phyloP scores from a whole-genome alignment of 495 filamentous ascomycete species.

The Aspergillus cavernicola region DNA sequence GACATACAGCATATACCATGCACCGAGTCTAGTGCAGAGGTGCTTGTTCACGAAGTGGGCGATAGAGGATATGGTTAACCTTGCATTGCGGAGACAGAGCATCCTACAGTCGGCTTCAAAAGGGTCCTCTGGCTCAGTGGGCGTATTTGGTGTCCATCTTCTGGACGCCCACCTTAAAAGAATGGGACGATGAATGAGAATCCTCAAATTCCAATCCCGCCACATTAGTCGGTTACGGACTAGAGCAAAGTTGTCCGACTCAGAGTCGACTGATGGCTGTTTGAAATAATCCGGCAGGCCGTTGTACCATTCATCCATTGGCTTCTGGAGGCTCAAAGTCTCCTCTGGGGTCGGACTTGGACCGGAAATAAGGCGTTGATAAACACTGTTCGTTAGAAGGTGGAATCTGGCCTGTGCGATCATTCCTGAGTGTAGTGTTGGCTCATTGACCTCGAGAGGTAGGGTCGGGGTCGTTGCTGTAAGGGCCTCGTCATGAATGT shows the following conservation, averaged over 20 bases:
- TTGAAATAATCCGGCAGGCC: slow-evolving; percentile 44
- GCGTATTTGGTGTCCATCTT: slow-evolving; percentile 36
- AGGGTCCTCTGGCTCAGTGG: slow-evolving; percentile 34
- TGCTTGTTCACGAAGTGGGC: slow-evolving; percentile 41
- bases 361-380: slow-evolving; percentile 49
- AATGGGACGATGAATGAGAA: slow-evolving; percentile 51
- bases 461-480: slow-evolving; percentile 40
- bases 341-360: slow-evolving; percentile 47
- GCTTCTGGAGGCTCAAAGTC: slow-evolving; percentile 40
- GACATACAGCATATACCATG: slow-evolving; percentile 51
- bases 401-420: slow-evolving; percentile 49
- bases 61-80: slow-evolving; percentile 43
- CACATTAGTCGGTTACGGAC: slow-evolving; percentile 44
- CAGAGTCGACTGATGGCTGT: slow-evolving; percentile 25
- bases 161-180: slow-evolving; percentile 47
- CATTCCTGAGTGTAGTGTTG: slow-evolving; percentile 48
- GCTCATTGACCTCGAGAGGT: slow-evolving; percentile 38
- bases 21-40: slow-evolving; percentile 40
- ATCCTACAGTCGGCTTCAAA: slow-evolving; percentile 39
- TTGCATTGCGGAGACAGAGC: slow-evolving; percentile 43
- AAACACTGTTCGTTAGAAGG: slow-evolving; percentile 46
- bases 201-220: slow-evolving; percentile 50
- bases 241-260: slow-evolving; percentile 35
- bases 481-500: slow-evolving; percentile 48
- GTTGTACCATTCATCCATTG: slow-evolving; percentile 47